These are phyloP conservation scores for Tephrocybe sp. DNA, from an alignment of 768 basidiomycete species.

Conservation along the genomic window DNA sequence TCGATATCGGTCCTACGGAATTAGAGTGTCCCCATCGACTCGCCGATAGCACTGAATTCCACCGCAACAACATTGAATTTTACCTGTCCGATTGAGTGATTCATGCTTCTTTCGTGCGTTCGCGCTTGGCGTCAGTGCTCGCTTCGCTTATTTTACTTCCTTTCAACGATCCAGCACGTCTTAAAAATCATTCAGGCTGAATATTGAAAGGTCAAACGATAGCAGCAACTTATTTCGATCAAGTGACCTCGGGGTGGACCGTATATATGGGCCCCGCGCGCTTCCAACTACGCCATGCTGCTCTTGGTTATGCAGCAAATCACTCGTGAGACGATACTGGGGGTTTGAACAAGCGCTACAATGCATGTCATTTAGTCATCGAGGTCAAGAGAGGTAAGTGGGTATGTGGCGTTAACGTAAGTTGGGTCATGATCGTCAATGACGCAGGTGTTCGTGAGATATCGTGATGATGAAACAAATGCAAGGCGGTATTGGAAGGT, in stretches of 20 bases:
- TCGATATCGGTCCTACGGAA: too few species aligned
- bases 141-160: neutral
- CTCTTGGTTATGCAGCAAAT: too few species aligned
- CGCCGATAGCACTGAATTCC: too few species aligned
- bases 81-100: too few species aligned
- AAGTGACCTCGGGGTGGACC: constrained; percentile 14
- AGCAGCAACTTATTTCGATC: constrained; percentile 15
- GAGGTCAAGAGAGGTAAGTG: neutral
- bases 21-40: too few species aligned
- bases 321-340: too few species aligned
- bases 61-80: too few species aligned
- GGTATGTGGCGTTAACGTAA: constrained; percentile 7
- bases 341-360: too few species aligned
- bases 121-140: too few species aligned
- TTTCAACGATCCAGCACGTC: neutral
- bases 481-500: constrained; percentile 1
- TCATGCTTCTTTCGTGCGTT: too few species aligned
- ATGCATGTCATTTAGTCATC: neutral
- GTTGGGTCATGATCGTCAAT: constrained; percentile 1
- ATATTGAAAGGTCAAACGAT: neutral
- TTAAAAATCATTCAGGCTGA: neutral
- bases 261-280: constrained; percentile 14
- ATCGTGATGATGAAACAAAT: constrained; percentile 4
- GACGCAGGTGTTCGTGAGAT: constrained; percentile 7
- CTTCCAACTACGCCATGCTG: constrained; percentile 14